Evolutionary conservation across 345 rosid genomes (phyloP).

Genomic region (Nephelium lappaceum): DNA sequence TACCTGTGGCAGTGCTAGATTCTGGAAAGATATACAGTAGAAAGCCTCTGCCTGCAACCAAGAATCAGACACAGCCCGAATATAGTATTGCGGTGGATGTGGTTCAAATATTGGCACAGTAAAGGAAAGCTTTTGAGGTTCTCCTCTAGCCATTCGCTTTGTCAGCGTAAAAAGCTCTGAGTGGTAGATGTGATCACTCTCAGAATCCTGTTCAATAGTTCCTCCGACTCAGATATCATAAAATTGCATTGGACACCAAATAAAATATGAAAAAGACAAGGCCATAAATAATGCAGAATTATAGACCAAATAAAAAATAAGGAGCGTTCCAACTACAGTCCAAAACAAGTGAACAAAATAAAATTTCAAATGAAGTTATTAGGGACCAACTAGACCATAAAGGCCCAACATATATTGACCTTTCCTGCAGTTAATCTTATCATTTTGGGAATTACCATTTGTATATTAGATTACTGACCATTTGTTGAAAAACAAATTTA

Average conservation of each 20-base stretch:
- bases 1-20: constrained; percentile 90
- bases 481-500: background rate
- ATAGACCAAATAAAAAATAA: background rate
- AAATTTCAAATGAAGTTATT: background rate
- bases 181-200: constrained; percentile 94
- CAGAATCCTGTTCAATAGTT: constrained; percentile 72
- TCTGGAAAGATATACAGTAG: constrained; percentile 89
- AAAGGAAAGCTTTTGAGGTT: constrained; percentile 88
- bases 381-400: too few species aligned
- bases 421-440: background rate
- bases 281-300: background rate
- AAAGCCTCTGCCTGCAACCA: constrained; percentile 97
- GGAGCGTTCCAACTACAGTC: background rate
- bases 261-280: background rate
- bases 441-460: background rate
- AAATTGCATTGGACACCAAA: constrained; percentile 5
- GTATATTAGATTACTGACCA: background rate
- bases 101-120: constrained; percentile 98
- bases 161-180: constrained; percentile 94
- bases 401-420: background rate
- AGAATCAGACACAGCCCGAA: constrained; percentile 96
- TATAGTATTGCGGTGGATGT: constrained; percentile 95
- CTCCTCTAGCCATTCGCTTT: constrained; percentile 82
- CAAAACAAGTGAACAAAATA: background rate
- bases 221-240: constrained; percentile 12